Conservation (phyloP, 176 grass and related monocot genomes). For the Elaeis guineensis region DNA sequence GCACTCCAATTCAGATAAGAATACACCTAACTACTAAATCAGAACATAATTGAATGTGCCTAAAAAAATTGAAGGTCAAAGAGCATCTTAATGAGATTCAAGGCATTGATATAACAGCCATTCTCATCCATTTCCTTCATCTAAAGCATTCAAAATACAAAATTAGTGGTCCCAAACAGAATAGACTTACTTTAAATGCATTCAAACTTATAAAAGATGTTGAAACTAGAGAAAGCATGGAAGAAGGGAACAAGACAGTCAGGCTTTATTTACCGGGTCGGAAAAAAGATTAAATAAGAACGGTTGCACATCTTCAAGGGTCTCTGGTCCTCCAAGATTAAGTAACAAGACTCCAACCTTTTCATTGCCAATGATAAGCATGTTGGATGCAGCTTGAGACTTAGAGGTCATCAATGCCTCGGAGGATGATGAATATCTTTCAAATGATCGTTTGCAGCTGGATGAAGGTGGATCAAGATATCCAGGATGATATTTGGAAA, state of each 20-base stretch:
- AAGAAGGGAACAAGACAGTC: background rate
- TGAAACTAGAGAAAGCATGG: background rate
- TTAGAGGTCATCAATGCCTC: constrained; percentile 67
- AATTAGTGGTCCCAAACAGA: too few species aligned
- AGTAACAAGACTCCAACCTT: constrained; percentile 86
- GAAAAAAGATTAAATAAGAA: constrained; percentile 99
- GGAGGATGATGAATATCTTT: constrained; percentile 50
- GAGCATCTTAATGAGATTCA: too few species aligned
- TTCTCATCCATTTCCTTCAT: too few species aligned
- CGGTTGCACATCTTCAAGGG: constrained; percentile 90
- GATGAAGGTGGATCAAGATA: constrained; percentile 27
- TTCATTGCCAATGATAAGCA: constrained; percentile 59
- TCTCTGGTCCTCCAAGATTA: constrained; percentile 96
- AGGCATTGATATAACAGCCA: too few species aligned
- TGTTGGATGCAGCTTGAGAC: constrained; percentile 31
- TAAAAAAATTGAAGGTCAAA: too few species aligned
- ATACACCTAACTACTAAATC: too few species aligned
- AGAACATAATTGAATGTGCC: too few species aligned
- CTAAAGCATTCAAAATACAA: too few species aligned
- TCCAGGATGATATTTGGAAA: constrained; percentile 33
- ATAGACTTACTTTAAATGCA: too few species aligned
- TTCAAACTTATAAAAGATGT: too few species aligned
- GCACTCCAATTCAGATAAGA: too few species aligned
- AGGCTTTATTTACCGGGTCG: constrained; percentile 56
- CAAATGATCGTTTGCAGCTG: constrained; percentile 30